These are phyloP conservation scores for Triticum urartu DNA, from an alignment of 176 grass and related monocot genomes.

Conservation along the genomic window DNA sequence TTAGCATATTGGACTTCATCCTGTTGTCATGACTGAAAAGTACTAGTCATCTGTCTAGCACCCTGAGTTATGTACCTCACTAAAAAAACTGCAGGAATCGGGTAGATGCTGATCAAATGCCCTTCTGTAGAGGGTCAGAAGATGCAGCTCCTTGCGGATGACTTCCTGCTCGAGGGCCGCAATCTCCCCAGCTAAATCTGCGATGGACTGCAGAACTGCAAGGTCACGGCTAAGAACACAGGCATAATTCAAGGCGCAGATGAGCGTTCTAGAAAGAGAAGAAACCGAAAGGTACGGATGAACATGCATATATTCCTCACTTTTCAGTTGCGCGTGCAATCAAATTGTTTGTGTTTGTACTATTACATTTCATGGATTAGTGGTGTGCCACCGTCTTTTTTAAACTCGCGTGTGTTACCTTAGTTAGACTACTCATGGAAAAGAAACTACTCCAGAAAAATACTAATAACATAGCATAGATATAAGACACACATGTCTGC, in stretches of 20 bases:
- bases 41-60: not conserved
- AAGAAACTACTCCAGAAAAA: not conserved
- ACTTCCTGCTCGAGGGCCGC: constrained; percentile 85
- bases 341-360: not conserved
- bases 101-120: constrained; percentile 68
- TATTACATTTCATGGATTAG: not conserved
- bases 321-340: not conserved
- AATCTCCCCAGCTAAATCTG: constrained; percentile 83
- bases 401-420: not conserved
- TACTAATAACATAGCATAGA: not conserved
- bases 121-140: constrained; percentile 77
- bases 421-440: not conserved
- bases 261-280: not conserved
- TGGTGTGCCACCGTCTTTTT: not conserved
- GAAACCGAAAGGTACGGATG: not conserved
- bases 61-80: constrained; percentile 26
- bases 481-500: not conserved
- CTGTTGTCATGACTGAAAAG: not conserved
- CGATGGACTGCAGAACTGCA: constrained; percentile 50
- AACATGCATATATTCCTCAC: not conserved
- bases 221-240: constrained; percentile 38
- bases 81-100: constrained; percentile 40
- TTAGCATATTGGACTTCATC: constrained; percentile 19
- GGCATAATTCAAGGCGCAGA: not conserved
- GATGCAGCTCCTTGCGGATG: constrained; percentile 69